phyloP scores from a whole-genome alignment of 2,329 filamentous ascomycete genomes.

The Knoxdaviesia proteae region DNA sequence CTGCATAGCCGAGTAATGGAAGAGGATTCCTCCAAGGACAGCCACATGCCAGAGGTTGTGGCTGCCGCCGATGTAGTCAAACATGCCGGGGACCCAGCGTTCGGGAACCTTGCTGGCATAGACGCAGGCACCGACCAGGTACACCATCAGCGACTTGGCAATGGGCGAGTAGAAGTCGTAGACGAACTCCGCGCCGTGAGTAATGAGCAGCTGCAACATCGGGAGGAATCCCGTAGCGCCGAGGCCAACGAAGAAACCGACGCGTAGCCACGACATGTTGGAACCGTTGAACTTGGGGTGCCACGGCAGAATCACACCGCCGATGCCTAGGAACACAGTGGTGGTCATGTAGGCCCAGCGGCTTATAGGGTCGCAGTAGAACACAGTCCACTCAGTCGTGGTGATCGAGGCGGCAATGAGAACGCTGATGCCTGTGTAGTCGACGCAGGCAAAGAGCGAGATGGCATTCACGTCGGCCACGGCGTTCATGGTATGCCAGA shows the following conservation, averaged over 20 bases:
- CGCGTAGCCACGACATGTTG: conserved; percentile 84
- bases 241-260: conserved; percentile 77
- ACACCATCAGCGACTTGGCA: conserved; percentile 67
- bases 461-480: conserved; percentile 78
- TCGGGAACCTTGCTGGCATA: conserved; percentile 90
- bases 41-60: conserved; percentile 97
- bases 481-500: conserved; percentile 98
- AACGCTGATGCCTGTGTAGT: conserved; percentile 93
- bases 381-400: conserved; percentile 95
- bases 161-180: conserved; percentile 77
- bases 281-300: conserved; percentile 81
- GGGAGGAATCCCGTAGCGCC: conserved; percentile 78
- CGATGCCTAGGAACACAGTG: conserved; percentile 63
- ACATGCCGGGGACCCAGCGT: conserved; percentile 76
- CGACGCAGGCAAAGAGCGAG: conserved; percentile 90
- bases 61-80: conserved; percentile 86
- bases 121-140: conserved; percentile 62
- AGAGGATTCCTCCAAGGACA: conserved; percentile 86
- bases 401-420: conserved; percentile 92
- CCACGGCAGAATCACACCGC: conserved; percentile 85
- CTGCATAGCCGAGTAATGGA: conserved; percentile 93
- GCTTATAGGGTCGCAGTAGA: conserved; percentile 85
- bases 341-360: conserved; percentile 70
- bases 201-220: conserved; percentile 60
- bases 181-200: conserved; percentile 63